phyloP scores from a whole-genome alignment of 1,284 basidiomycete species.

The Marasmius oreades region DNA sequence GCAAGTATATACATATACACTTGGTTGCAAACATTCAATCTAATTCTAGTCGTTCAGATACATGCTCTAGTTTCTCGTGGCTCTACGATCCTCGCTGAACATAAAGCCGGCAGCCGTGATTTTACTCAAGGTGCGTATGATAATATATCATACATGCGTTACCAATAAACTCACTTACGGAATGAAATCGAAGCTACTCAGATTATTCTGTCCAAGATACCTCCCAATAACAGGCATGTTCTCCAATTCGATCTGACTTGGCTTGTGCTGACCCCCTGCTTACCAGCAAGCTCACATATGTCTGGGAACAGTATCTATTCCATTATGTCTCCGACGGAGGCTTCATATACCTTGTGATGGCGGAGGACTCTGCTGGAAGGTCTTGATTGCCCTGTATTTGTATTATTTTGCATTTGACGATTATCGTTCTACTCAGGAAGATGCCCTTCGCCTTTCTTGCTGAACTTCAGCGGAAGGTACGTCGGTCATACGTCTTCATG shows the following conservation, averaged over 20 bases:
- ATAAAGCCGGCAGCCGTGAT: slow-evolving; percentile 73
- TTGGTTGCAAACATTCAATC: background rate
- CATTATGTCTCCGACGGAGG: slow-evolving; percentile 92
- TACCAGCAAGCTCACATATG: slow-evolving; percentile 87
- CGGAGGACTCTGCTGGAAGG: slow-evolving; percentile 87
- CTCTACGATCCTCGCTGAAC: slow-evolving; percentile 77
- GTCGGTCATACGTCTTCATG: slow-evolving; percentile 7
- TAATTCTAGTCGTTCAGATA: slow-evolving; percentile 42
- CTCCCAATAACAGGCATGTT: slow-evolving; percentile 70
- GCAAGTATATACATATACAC: background rate
- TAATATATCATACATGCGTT: background rate
- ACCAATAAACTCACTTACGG: background rate
- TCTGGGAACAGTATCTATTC: slow-evolving; percentile 94
- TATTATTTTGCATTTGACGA: slow-evolving; percentile 1
- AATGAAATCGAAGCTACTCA: slow-evolving; percentile 61
- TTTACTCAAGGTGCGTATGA: slow-evolving; percentile 83
- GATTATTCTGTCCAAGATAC: slow-evolving; percentile 92
- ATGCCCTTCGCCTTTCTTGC: slow-evolving; percentile 94
- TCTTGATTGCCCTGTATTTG: slow-evolving; percentile 30
- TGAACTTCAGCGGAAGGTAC: slow-evolving; percentile 77
- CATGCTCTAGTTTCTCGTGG: slow-evolving; percentile 87
- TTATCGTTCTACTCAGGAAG: slow-evolving; percentile 45
- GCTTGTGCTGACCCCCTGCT: background rate
- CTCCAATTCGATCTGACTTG: background rate
- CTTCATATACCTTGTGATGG: slow-evolving; percentile 89